Conservation (phyloP, 2,329 filamentous ascomycete genomes). For the Mycosphaerella arachidis region DNA sequence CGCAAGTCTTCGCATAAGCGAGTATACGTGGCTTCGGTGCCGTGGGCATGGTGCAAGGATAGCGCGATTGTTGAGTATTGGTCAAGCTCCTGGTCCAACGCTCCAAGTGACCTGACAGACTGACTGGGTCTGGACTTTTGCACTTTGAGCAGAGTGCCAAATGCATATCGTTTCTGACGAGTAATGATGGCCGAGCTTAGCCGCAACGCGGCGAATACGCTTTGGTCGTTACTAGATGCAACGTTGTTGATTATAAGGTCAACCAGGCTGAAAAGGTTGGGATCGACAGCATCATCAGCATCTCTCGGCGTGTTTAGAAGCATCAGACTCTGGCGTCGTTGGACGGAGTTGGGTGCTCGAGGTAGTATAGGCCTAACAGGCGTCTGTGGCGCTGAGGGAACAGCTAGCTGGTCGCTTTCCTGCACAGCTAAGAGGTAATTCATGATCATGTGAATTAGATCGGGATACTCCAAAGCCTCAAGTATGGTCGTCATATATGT, state of each 20-base stretch:
- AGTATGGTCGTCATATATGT: conserved; percentile 89
- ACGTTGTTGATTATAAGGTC: conserved; percentile 85
- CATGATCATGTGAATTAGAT: conserved; percentile 89
- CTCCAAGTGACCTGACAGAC: conserved; percentile 63
- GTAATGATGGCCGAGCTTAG: conserved; percentile 80
- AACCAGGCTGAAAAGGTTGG: conserved; percentile 85
- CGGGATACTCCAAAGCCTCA: conserved; percentile 84
- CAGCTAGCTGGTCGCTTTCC: conserved; percentile 41
- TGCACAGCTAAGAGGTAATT: conserved; percentile 85
- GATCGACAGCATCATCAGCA: conserved; percentile 71
- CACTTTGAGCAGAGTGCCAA: conserved; percentile 69
- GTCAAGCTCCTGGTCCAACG: conserved; percentile 70
- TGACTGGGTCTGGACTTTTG: conserved; percentile 53
- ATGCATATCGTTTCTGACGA: conserved; percentile 81
- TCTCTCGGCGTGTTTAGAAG: conserved; percentile 74
- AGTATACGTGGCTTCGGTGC: conserved; percentile 69
- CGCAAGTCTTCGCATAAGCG: conserved; percentile 64
- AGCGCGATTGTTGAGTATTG: conserved; percentile 65
- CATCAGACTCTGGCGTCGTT: conserved; percentile 84
- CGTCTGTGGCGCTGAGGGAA: conserved; percentile 46
- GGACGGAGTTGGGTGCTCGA: conserved; percentile 57
- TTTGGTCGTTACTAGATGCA: conserved; percentile 78
- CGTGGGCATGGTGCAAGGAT: conserved; percentile 63
- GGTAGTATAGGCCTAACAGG: conserved; percentile 54
- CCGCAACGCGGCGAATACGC: conserved; percentile 82